Evolutionary conservation across 305 asterid species (phyloP), one percentile per base, ranked within the genome.

Genomic region (Nicotiana rustica): DNA sequence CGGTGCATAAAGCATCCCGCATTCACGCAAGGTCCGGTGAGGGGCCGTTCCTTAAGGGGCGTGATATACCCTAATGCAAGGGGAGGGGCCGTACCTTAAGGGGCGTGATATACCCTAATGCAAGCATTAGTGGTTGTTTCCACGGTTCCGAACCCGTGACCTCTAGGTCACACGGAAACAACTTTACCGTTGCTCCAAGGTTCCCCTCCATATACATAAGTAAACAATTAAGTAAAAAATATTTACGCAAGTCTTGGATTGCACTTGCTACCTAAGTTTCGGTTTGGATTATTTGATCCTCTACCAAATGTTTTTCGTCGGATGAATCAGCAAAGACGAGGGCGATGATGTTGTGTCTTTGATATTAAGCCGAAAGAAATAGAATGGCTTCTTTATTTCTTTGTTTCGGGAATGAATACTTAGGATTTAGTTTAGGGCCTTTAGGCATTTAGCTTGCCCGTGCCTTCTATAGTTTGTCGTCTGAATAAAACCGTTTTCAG

Each of bases 401-500:
- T 75, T 75, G 79, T 75, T 75, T 75, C 9, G 15, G 79, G 64
- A 75, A 49, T 75, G 65, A 36, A 75, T 29, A 49, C 64, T 61
- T 52, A 76, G 80, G 66, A 76, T 76, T 29, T 75, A 15, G 31
- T 76, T 55, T 31, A 76, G 80, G 29, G 25, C 25, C 25, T 25
- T 25, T 25, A 25, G 25, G 25, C 9, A 15, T 76, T 55, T 52
- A 29, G 25, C 17, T 47, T 55, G 49, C 5, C 67, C 10, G 33
- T 76, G 10, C 29, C 65, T 55, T 55, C 80, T 76, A 10, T 76
- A 52, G 65, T 75, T 52, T 4, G 65, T 75, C 4, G 8, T 73
- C 79, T 73, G 15, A 41, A 41, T 49, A 75, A 41, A 75, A 52
- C 79, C 64, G 2, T 75, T 75, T 75, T 14, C 64, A 15, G 62